These are phyloP conservation scores for Metarhizium sp. DNA, from an alignment of 2,329 filamentous ascomycete species.

Conservation along the genomic window DNA sequence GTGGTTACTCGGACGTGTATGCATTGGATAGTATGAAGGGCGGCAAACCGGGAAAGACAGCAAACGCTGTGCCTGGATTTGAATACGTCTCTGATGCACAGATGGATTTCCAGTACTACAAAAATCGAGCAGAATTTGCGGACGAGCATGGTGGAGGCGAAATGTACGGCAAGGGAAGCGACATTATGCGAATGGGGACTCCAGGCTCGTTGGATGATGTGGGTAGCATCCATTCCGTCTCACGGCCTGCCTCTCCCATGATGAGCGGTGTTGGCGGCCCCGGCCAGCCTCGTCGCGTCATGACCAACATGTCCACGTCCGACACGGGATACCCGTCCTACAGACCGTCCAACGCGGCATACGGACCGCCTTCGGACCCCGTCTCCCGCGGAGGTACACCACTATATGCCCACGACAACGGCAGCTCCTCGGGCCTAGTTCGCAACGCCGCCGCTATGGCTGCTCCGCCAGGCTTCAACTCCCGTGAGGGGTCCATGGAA, in stretches of 20 bases:
- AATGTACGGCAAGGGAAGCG: slow-evolving; percentile 50
- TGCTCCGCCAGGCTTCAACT: slow-evolving; percentile 15
- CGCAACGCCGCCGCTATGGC: slow-evolving; percentile 40
- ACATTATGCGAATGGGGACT: slow-evolving; percentile 52
- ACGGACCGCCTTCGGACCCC: slow-evolving; percentile 9
- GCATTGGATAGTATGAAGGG: slow-evolving; percentile 68
- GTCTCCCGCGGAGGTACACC: slow-evolving; percentile 32
- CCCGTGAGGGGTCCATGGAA: slow-evolving; percentile 15
- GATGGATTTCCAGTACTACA: slow-evolving; percentile 87
- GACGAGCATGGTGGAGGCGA: slow-evolving; percentile 77
- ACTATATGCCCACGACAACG: slow-evolving; percentile 41
- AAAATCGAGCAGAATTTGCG: slow-evolving; percentile 79
- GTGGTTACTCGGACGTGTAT: slow-evolving; percentile 75
- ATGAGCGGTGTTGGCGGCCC: slow-evolving; percentile 20
- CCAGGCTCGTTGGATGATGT: slow-evolving; percentile 41
- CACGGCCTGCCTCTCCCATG: slow-evolving; percentile 41
- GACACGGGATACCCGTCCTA: slow-evolving; percentile 18
- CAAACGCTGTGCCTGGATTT: slow-evolving; percentile 55
- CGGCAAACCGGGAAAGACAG: slow-evolving; percentile 37
- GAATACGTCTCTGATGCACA: slow-evolving; percentile 81
- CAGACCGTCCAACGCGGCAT: slow-evolving; percentile 12
- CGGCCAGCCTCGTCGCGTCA: slow-evolving; percentile 16
- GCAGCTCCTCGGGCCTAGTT: slow-evolving; percentile 44
- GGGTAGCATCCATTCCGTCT: slow-evolving; percentile 29
- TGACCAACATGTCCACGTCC: slow-evolving; percentile 8